Percentiles rank a stretch among this genome's conserved stretches.
Evolutionary conservation across 352 stramenopile species (phyloP).

Genomic region (Phytophthora tentaculata): DNA sequence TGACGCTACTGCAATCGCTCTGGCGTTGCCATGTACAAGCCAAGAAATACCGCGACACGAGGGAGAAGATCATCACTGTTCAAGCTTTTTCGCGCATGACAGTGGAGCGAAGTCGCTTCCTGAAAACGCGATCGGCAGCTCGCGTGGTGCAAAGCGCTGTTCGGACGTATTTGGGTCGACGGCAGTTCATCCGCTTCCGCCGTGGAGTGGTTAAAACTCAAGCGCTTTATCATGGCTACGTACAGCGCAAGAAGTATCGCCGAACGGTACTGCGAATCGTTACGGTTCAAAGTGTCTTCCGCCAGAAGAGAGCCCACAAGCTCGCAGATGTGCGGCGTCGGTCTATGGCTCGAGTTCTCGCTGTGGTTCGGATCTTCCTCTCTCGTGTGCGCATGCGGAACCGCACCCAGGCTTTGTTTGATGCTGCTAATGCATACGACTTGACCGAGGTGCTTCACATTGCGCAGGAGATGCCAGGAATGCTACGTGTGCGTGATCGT

Average conservation of each 20-base stretch:
- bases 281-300: conserved; percentile 79
- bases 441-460: conserved; percentile 84
- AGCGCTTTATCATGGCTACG: conserved; percentile 60
- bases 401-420: conserved; percentile 77
- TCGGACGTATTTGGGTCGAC: conserved; percentile 70
- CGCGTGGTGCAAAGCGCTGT: conserved; percentile 76
- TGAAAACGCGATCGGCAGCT: conserved; percentile 56
- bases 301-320: conserved; percentile 62
- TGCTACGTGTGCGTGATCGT: conserved; percentile 81
- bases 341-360: conserved; percentile 72
- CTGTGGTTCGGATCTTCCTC: conserved; percentile 79
- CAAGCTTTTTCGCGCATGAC: conserved; percentile 77
- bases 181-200: conserved; percentile 67
- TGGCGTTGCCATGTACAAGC: conserved; percentile 76
- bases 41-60: conserved; percentile 59
- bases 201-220: conserved; percentile 77
- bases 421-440: conserved; percentile 78
- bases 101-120: conserved; percentile 55
- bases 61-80: conserved; percentile 67
- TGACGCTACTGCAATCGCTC: conserved; percentile 81
- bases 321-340: conserved; percentile 58
- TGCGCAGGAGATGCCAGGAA: conserved; percentile 80
- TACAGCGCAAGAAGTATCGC: conserved; percentile 73
- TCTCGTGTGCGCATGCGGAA: conserved; percentile 86
- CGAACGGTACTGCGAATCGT: conserved; percentile 53